These are phyloP conservation scores for Trichoderma brevicompactum DNA, from an alignment of 2,329 filamentous ascomycete genomes.

Conservation along the genomic window DNA sequence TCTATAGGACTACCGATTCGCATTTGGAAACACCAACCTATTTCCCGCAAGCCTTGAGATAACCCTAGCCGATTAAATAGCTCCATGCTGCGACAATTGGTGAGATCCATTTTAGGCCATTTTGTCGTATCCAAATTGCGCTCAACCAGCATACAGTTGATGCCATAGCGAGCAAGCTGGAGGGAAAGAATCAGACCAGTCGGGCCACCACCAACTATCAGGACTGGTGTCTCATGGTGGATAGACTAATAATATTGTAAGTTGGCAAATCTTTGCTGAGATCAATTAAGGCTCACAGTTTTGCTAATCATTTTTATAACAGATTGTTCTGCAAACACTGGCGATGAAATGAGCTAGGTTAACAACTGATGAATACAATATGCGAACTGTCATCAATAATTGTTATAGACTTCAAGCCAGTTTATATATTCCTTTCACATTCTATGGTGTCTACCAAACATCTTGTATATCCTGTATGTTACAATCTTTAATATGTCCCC, in stretches of 20 bases:
- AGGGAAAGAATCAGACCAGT: constrained; percentile 9
- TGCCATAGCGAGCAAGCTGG: constrained; percentile 6
- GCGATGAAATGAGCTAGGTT: background rate
- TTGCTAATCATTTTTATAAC: background rate
- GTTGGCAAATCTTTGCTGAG: background rate
- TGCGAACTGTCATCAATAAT: background rate
- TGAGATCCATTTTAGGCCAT: constrained; percentile 25
- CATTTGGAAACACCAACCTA: background rate
- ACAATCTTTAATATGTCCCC: background rate
- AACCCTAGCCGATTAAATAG: constrained; percentile 7
- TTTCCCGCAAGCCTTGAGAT: constrained; percentile 6
- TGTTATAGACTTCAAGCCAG: no score
- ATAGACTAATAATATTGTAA: background rate
- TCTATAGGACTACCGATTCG: no score
- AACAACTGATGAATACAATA: background rate
- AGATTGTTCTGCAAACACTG: background rate
- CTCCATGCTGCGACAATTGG: constrained; percentile 22
- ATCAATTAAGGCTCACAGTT: background rate
- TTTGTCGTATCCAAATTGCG: constrained; percentile 23
- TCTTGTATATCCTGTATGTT: no score
- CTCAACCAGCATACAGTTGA: constrained; percentile 14
- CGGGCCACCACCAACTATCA: constrained; percentile 13
- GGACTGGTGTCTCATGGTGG: constrained; percentile 4
- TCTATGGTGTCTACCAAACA: background rate
- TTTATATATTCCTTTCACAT: background rate